phyloP scores from a whole-genome alignment of 345 rosid genomes.

The Euclidium syriacum region DNA sequence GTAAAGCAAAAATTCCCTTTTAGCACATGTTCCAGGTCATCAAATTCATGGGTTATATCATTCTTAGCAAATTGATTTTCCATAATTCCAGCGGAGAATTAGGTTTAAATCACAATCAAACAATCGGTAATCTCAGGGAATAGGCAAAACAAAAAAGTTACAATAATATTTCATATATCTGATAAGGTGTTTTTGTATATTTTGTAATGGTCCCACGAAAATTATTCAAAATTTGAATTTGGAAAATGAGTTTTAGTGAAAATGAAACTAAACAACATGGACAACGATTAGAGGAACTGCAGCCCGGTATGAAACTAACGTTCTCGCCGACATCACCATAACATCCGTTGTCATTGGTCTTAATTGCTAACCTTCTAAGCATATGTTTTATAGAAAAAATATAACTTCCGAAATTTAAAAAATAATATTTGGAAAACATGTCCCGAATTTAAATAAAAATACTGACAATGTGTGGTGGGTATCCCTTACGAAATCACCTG shows the following conservation, averaged over 20 bases:
- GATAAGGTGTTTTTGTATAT: background rate
- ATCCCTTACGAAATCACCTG: conserved; percentile 16
- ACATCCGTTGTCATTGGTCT: conserved; percentile 13
- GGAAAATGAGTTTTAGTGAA: background rate
- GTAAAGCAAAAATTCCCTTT: background rate
- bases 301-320: background rate
- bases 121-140: background rate
- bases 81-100: conserved; percentile 10
- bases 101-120: background rate
- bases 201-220: background rate
- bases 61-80: background rate
- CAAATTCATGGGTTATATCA: conserved; percentile 18
- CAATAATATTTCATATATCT: background rate
- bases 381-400: background rate
- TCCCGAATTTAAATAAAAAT: background rate
- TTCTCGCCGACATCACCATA: conserved; percentile 14
- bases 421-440: background rate
- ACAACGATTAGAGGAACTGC: background rate
- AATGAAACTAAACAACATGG: conserved; percentile 4
- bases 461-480: conserved; percentile 19
- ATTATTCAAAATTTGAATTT: background rate
- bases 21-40: conserved; percentile 23
- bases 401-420: background rate
- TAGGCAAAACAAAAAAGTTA: background rate
- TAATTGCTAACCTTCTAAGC: background rate